Percentiles rank a stretch among this genome's conserved stretches.
phyloP scores from a whole-genome alignment of 2,329 filamentous ascomycete genomes.

The Chaetomium globosum region DNA sequence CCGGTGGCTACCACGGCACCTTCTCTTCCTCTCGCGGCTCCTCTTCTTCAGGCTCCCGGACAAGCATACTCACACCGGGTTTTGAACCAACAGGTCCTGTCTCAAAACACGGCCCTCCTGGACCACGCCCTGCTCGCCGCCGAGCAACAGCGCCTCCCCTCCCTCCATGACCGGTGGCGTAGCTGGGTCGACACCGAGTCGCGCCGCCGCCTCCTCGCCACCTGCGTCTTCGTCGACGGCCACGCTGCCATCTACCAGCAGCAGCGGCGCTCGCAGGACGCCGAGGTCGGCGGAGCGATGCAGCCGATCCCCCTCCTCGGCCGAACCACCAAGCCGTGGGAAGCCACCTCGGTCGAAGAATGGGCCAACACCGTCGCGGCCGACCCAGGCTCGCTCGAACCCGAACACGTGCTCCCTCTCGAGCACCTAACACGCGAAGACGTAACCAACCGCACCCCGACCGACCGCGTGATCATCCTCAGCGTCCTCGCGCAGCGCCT shows the following conservation, averaged over 20 bases:
- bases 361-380: slow-evolving; percentile 49
- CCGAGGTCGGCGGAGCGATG: slow-evolving; percentile 44
- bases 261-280: slow-evolving; percentile 47
- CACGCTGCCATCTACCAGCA: slow-evolving; percentile 60
- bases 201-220: slow-evolving; percentile 56
- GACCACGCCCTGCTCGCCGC: slow-evolving; percentile 31
- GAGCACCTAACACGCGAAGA: slow-evolving; percentile 44
- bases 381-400: slow-evolving; percentile 39
- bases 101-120: slow-evolving; percentile 36
- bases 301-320: slow-evolving; percentile 52
- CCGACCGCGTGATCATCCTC: slow-evolving; percentile 49
- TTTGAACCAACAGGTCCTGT: slow-evolving; percentile 39
- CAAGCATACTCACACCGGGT: slow-evolving; percentile 40
- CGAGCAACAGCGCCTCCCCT: slow-evolving; percentile 26
- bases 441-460: slow-evolving; percentile 42
- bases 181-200: slow-evolving; percentile 58
- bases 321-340: slow-evolving; percentile 53
- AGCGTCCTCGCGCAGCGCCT: slow-evolving; percentile 46
- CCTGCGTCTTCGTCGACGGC: slow-evolving; percentile 60
- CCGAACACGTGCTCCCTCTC: slow-evolving; percentile 40
- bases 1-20: slow-evolving; percentile 23
- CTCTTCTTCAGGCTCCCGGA: slow-evolving; percentile 27
- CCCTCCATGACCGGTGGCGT: slow-evolving; percentile 47
- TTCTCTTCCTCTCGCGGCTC: slow-evolving; percentile 31
- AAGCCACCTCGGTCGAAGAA: slow-evolving; percentile 47